Evolutionary conservation across 1,139 yeast species (phyloP).

Genomic region (Zygosaccharomyces sapae): DNA sequence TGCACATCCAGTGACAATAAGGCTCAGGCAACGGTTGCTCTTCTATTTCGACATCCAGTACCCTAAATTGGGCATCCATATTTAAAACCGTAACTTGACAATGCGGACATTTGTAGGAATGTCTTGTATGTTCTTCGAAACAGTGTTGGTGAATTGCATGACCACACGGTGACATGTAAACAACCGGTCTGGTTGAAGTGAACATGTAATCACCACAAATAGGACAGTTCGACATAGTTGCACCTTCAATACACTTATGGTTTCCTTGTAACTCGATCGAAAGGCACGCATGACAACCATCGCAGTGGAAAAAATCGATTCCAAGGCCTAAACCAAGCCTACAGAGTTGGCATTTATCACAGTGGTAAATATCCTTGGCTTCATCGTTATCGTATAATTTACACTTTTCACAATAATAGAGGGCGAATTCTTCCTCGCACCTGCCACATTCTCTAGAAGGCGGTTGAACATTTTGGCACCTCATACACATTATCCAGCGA

Average conservation of each 20-base stretch:
- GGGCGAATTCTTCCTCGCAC: conserved; percentile 65
- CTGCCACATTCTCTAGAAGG: conserved; percentile 65
- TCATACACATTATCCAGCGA: conserved; percentile 72
- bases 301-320: conserved; percentile 86
- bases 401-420: conserved; percentile 74
- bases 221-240: conserved; percentile 89
- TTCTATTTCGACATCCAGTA: conserved; percentile 75
- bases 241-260: conserved; percentile 79
- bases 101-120: conserved; percentile 84
- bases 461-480: conserved; percentile 68
- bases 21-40: conserved; percentile 79
- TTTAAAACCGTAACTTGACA: conserved; percentile 80
- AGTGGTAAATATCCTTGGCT: conserved; percentile 79
- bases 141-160: conserved; percentile 89
- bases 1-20: conserved; percentile 68
- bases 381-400: conserved; percentile 81
- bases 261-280: conserved; percentile 71
- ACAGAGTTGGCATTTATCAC: conserved; percentile 90
- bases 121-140: conserved; percentile 71
- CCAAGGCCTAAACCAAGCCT: conserved; percentile 84
- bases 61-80: conserved; percentile 84
- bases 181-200: conserved; percentile 78
- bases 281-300: conserved; percentile 85
- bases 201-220: conserved; percentile 90
- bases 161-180: conserved; percentile 83